Base-by-base conservation (phyloP, 2,329 filamentous ascomycete genomes). In the Diaporthe eres region DNA sequence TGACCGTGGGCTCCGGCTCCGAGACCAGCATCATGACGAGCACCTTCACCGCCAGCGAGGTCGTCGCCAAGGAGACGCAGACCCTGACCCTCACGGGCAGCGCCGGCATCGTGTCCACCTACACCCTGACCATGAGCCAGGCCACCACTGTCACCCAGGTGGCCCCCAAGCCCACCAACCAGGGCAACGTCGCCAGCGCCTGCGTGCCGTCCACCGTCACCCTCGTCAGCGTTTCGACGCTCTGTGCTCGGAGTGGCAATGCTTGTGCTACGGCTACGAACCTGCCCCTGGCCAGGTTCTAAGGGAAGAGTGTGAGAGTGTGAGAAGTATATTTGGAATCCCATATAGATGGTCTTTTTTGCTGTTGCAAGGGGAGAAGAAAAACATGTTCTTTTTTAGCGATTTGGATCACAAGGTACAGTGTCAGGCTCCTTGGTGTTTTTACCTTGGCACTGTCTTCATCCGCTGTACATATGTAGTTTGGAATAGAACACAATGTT, bases 151-250 rank as follows among this genome's bases (percentile, higher is more conserved):
- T 74, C 15, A 74, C 75, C 9, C 42, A 72, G 70, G 47, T 17
- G 58, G 70, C 70, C 8, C 22, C 74, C 31, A 73, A 68, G 70
- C 51, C 74, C 9, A 60, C 60, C 19, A 58, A 58, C 28, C 72
- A 71, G 39, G 60, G 58, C 39, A 51, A 53, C 19, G 31, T 51
- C 49, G 34, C 37, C 39, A 60, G 53, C 37, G 55, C 51, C 34
- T 77, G 75, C 44, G 71, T 71, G 15, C 73, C 75, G 12, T 74
- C 71, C 28, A 77, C 75, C 4, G 75, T 77, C 37, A 77, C 75
- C 1, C 63, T 75, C 31, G 60, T 77, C n/a, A 71, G 63, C 2
- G 73, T 77, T n/a, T 75, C 73, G 4, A 77, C 75, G 15, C 44
- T 77, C n/a, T 77, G 75, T 42, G 74, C 74, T 25, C 58, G 71